Evolutionary conservation across 257 asterid genomes (phyloP).

Genomic region (Solanum corneliomulleri): DNA sequence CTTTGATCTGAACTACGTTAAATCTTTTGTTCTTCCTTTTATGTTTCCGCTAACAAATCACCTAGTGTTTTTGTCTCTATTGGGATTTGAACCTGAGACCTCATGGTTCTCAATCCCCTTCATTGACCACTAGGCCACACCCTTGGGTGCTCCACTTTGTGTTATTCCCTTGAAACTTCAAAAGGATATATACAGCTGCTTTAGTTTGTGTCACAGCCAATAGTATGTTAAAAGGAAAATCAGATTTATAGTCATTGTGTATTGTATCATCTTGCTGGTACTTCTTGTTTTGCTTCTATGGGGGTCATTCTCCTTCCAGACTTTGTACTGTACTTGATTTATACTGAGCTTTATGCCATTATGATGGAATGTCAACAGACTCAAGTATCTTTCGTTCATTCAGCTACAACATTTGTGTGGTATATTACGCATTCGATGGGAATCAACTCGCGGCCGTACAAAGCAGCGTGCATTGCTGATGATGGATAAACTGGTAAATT

Average conservation of each 20-base stretch:
- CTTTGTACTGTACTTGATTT: not conserved
- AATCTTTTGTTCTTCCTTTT: not conserved
- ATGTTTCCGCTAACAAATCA: not conserved
- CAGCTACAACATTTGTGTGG: slow-evolving; percentile 54
- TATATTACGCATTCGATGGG: slow-evolving; percentile 80
- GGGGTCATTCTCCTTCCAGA: not conserved
- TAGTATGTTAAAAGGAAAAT: not conserved
- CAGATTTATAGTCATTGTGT: not conserved
- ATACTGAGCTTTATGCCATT: not conserved
- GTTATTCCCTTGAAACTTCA: not conserved
- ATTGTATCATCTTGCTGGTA: not conserved
- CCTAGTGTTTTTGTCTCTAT: not conserved
- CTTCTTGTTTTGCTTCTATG: not conserved
- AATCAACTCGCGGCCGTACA: slow-evolving; percentile 80
- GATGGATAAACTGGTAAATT: slow-evolving; percentile 74
- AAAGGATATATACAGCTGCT: not conserved
- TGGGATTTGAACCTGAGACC: not conserved
- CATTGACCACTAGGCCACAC: not conserved
- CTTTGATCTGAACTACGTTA: not conserved
- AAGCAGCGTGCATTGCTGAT: slow-evolving; percentile 82
- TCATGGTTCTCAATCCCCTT: not conserved
- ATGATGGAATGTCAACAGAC: not conserved
- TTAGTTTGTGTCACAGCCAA: not conserved
- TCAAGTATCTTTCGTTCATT: slow-evolving; percentile 2
- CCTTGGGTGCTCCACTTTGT: not conserved